These are phyloP conservation scores for Yarrowia yakushimensis DNA, from an alignment of 805 yeast species.

Conservation along the genomic window DNA sequence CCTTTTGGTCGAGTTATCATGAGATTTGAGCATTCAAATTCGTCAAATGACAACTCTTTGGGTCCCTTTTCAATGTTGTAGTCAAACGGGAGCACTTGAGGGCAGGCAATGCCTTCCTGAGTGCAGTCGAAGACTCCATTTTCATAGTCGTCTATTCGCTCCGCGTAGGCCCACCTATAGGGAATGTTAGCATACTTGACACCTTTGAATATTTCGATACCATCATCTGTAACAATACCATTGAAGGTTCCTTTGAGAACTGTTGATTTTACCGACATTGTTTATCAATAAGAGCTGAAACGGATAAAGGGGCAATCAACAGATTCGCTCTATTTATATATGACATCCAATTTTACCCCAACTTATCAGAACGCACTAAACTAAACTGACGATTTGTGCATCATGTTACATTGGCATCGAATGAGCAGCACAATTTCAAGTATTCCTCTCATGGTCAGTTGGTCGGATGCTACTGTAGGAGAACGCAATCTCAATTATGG, in stretches of 20 bases:
- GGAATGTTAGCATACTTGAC: neutral
- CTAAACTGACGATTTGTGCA: neutral
- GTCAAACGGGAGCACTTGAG: neutral
- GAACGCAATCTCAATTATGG: no score
- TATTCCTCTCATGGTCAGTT: no score
- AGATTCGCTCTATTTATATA: no score
- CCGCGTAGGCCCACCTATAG: conserved; percentile 5
- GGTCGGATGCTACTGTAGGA: no score
- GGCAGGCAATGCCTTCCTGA: neutral
- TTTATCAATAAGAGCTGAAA: neutral
- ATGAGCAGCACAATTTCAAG: no score
- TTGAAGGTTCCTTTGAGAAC: neutral
- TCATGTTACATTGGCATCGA: neutral
- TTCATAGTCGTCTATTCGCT: conserved; percentile 2
- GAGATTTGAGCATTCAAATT: neutral
- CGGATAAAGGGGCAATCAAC: no score
- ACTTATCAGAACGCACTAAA: neutral
- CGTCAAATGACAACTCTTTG: neutral
- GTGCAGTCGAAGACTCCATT: neutral
- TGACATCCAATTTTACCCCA: neutral
- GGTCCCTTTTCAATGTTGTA: conserved; percentile 1
- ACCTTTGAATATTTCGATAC: neutral
- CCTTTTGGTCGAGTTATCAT: conserved; percentile 5
- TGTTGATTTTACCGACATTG: neutral
- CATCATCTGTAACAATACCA: neutral